These are phyloP conservation scores for Vaccinium darrowii DNA, from an alignment of 148 eudicot species.

Conservation along the genomic window DNA sequence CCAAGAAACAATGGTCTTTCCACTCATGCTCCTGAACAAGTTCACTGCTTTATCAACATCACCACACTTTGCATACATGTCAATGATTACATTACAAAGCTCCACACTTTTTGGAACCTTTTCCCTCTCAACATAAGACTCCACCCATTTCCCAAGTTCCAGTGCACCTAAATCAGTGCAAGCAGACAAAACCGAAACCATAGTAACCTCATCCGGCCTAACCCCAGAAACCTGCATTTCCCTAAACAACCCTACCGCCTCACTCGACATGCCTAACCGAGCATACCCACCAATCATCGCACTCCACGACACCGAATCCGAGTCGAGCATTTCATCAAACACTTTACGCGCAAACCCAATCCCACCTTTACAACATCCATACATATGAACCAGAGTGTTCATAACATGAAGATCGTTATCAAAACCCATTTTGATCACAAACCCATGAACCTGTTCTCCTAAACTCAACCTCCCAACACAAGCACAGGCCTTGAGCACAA, in stretches of 20 bases:
- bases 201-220: slow-evolving; percentile 55
- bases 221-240: slow-evolving; percentile 51
- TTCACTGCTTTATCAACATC: slow-evolving; percentile 54
- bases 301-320: slow-evolving; percentile 50
- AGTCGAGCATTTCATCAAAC: slow-evolving; percentile 66
- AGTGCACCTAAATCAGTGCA: slow-evolving; percentile 64
- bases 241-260: slow-evolving; percentile 61
- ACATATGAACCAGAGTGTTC: slow-evolving; percentile 68
- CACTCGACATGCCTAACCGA: slow-evolving; percentile 37
- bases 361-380: slow-evolving; percentile 43
- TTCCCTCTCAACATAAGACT: slow-evolving; percentile 41
- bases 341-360: slow-evolving; percentile 39
- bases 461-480: slow-evolving; percentile 45
- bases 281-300: slow-evolving; percentile 61
- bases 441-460: slow-evolving; percentile 58
- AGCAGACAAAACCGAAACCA: slow-evolving; percentile 64
- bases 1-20: slow-evolving; percentile 58
- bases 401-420: slow-evolving; percentile 43
- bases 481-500: slow-evolving; percentile 65
- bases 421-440: slow-evolving; percentile 51
- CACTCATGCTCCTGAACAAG: slow-evolving; percentile 42
- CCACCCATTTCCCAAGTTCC: slow-evolving; percentile 67
- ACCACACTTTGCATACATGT: slow-evolving; percentile 73
- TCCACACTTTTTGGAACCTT: slow-evolving; percentile 38
- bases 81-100: slow-evolving; percentile 57